Percentiles rank a stretch among this genome's conserved stretches.
phyloP scores from a whole-genome alignment of 805 yeast species.

The Sugiyamaella marilandica region DNA sequence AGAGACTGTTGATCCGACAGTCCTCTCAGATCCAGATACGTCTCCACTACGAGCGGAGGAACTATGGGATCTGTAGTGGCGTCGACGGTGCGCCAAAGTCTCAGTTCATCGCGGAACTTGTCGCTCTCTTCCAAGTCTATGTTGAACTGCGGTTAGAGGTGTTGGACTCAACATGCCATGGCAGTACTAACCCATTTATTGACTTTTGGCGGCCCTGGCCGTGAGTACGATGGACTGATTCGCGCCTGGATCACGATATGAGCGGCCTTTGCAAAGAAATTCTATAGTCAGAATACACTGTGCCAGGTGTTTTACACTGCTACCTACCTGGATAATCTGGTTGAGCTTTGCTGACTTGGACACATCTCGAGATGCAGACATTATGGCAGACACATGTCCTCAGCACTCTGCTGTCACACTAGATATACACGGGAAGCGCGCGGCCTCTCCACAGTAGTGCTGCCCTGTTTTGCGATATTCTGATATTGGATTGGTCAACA shows the following conservation, averaged over 20 bases:
- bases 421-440: background rate
- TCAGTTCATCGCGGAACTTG: slow-evolving; percentile 50
- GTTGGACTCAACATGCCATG: slow-evolving; percentile 2
- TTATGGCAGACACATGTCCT: background rate
- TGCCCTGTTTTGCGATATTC: background rate
- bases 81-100: slow-evolving; percentile 50
- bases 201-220: slow-evolving; percentile 19
- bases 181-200: slow-evolving; percentile 23
- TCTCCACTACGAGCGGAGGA: slow-evolving; percentile 84
- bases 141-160: slow-evolving; percentile 36
- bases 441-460: background rate
- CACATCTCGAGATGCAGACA: slow-evolving; percentile 4
- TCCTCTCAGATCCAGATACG: slow-evolving; percentile 63
- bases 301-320: background rate
- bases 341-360: slow-evolving; percentile 17
- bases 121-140: slow-evolving; percentile 38
- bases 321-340: slow-evolving; percentile 23
- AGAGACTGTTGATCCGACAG: slow-evolving; percentile 55
- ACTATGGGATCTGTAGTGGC: slow-evolving; percentile 28
- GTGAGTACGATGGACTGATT: slow-evolving; percentile 20
- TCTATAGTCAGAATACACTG: slow-evolving; percentile 30
- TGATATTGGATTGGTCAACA: background rate
- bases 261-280: slow-evolving; percentile 38
- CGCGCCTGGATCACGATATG: slow-evolving; percentile 34
- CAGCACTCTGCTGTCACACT: background rate